phyloP scores from a whole-genome alignment of 768 basidiomycete genomes.

The Termitomyces sp. region DNA sequence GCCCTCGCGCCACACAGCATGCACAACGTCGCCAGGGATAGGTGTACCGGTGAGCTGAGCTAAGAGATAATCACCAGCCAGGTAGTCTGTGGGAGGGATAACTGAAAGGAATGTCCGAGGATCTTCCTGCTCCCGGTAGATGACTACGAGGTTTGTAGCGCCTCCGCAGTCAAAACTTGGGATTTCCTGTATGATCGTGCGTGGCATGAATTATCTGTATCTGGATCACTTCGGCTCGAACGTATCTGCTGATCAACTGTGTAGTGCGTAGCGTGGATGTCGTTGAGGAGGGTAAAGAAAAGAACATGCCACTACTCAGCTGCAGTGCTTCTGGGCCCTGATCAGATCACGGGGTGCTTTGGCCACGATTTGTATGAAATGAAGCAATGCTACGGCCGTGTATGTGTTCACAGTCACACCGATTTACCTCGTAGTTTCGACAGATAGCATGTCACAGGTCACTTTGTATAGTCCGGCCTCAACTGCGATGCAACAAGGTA shows the following conservation, averaged over 20 bases:
- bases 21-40: conserved; percentile 1
- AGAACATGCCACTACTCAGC: neutral
- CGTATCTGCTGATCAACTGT: neutral
- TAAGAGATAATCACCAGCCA: conserved; percentile 2
- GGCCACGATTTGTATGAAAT: neutral
- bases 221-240: neutral
- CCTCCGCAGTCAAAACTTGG: conserved; percentile 4
- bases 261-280: neutral
- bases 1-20: conserved; percentile 5
- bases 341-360: conserved; percentile 3
- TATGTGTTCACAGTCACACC: neutral
- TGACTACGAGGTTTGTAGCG: conserved; percentile 4
- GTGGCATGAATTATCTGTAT: neutral
- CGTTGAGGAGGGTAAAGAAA: neutral
- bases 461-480: neutral
- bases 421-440: neutral
- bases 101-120: conserved; percentile 2
- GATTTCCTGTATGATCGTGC: conserved; percentile 2
- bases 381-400: neutral
- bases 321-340: neutral
- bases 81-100: conserved; percentile 1
- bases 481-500: neutral
- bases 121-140: conserved; percentile 1
- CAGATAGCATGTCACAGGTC: neutral
- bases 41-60: conserved; percentile 2